Base-by-base conservation (phyloP, 2,329 filamentous ascomycete genomes). In the Hypomyces perniciosus region DNA sequence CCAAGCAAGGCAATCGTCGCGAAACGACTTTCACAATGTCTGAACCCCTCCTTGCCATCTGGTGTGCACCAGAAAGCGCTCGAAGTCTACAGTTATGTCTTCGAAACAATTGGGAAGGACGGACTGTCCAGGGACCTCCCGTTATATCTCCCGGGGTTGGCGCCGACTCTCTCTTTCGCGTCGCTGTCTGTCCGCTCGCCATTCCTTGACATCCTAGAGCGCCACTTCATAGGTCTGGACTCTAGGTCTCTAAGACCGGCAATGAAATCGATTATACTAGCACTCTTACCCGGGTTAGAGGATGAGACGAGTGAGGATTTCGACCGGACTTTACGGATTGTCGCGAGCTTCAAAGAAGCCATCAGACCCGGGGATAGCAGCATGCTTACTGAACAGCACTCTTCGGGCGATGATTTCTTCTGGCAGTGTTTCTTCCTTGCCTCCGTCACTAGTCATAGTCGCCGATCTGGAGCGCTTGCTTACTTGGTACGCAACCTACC, bases 291-390 rank as follows among this genome's bases (percentile, higher is more conserved):
- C 0, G 93, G 91, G 0, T 71, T 99, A 3, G 93, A 99, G 67
- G 93, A 99, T 58, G 93, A 97, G 66, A 95, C 90, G 7, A 95
- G 91, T 57, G 93, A 99, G 65, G 95, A 99, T 65, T 99, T 97
- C 66, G 92, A 97, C 56, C 81, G 88, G 48, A 95, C 91, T 2
- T 67, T 96, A 50, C 81, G 79, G 52, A 81, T 96, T 8, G 66
- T 97, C 43, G 86, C 93, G 59, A 83, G 80, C 51, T 83, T 97
- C 65, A 90, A 91, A 62, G 70, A 78, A 52, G 78, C 81, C 44
- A 80, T 90, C 60, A 76, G 84, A 51, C 72, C 83, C 29, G 59
- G 69, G 7, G 69, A 70, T 28, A 76, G 77, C 54, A 71, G 78
- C 56, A 72, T 69, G 48, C 75, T 75, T 56, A 80, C 70, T 31